Evolutionary conservation across 1,284 basidiomycete genomes (phyloP), one percentile per base, ranked within the genome.

Genomic region (Ustilago tritici): DNA sequence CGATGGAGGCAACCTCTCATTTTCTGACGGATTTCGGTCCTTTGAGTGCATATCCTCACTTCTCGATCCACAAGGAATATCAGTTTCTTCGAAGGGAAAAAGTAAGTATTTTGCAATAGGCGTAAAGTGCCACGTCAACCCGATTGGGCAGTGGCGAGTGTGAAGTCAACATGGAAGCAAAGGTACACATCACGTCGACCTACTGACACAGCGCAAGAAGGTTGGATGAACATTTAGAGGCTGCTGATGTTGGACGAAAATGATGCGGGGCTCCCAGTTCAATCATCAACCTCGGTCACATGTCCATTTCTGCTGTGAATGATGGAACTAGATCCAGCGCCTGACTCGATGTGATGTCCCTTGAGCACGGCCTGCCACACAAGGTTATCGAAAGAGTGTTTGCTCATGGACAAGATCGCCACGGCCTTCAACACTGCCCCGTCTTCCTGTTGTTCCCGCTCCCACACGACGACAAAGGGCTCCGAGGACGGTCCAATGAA

Each of bases 1-100:
- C 65, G 58, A 5, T 66, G 65, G 65, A 53, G 15, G 15, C 65
- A 66, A 23, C 58, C 65, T 15, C 54, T 66, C 17, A 61, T 66
- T 11, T 66, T 66, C 28, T 66, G 19, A 28, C 23, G 23, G 23
- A 28, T 28, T 28, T 28, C 23, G 23, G 23, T 28, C 3, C 23
- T 28, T 28, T 28, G 3, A 28, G 23, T 28, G 23, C 23, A 28
- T 28, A 28, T 28, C 23, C 23, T 28, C 23, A 28, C 23, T 28
- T 28, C 3, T 28, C 23, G 23, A 28, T 28, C 23, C 23, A 28
- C 23, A 28, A 28, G 23, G 23, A 28, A 28, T 28, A 28, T 28
- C 23, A 28, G 23, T 28, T 28, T 28, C 23, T 3, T 28, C 23
- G 3, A 28, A 28, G 3, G 23, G 23, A 28, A 28, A 28, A 28